Evolutionary conservation across 139 green algal genomes (phyloP), one percentile per base, ranked within the genome.

Genomic region (Astrephomene gubernaculifera): DNA sequence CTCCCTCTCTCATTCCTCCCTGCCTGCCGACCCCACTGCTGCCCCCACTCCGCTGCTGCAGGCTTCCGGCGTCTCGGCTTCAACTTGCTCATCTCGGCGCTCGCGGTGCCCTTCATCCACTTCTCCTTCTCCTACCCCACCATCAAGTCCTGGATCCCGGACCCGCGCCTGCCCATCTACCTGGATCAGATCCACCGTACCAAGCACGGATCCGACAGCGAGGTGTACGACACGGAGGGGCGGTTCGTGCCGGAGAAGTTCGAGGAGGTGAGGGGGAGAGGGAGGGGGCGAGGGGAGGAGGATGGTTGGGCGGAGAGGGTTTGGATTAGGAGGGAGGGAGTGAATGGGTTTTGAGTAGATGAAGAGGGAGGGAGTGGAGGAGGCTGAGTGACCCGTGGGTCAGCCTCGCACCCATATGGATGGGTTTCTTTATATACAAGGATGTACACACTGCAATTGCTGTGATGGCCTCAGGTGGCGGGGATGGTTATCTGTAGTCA

Each of bases 171-270:
- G 44, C 72, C 74, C 69, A 92, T 96, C 86, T 78, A 80, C 65
- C 68, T 92, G 38, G 61, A 83, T 17, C 41, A 82, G 57, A 89
- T 93, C 61, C 92, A 96, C 89, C 82, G 81, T 6, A 85, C 73
- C 79, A 95, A 95, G 90, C 93, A 96, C 74, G 93, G 93, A 83
- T 91, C 81, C 31, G 93, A 96, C 87, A 87, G 74, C 35, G 87
- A 88, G 87, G 84, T 90, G 33, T 96, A 91, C 83, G 93, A 96
- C 87, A 95, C 90, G 0, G 93, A 95, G 89, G 93, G 93, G 1
- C 91, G 94, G 67, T 96, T 94, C 76, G 88, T 95, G 71, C 93
- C 93, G 35, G 65, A 95, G 71, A 96, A 95, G 82, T 94, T 94
- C 79, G 90, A 92, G 71, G 69, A 90, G 63, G 61, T 91, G 61